Evolutionary conservation across 805 yeast genomes (phyloP).

Genomic region (Huiozyma naganishii): DNA sequence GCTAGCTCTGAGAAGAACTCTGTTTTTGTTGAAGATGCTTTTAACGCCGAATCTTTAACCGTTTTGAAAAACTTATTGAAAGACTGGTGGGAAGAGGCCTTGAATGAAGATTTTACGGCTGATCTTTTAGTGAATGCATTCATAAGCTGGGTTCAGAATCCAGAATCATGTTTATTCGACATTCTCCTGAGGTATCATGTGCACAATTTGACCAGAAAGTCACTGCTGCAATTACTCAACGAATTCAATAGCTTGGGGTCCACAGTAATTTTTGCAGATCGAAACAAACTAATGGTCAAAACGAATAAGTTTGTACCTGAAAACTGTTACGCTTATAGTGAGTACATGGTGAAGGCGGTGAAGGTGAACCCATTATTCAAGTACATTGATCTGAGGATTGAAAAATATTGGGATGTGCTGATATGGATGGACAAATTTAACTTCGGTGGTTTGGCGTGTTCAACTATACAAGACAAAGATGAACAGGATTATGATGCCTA

Average conservation of each 20-base stretch:
- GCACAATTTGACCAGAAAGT: slow-evolving; percentile 74
- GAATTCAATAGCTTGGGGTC: slow-evolving; percentile 79
- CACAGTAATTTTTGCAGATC: slow-evolving; percentile 63
- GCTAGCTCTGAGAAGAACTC: slow-evolving; percentile 9
- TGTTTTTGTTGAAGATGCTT: slow-evolving; percentile 66
- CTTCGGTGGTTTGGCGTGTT: slow-evolving; percentile 59
- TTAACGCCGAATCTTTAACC: slow-evolving; percentile 61
- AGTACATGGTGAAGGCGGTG: slow-evolving; percentile 66
- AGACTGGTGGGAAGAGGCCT: slow-evolving; percentile 90
- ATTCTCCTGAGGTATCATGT: slow-evolving; percentile 75
- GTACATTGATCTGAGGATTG: slow-evolving; percentile 63
- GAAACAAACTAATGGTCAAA: slow-evolving; percentile 59
- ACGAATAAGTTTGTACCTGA: slow-evolving; percentile 73
- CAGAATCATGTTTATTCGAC: slow-evolving; percentile 65
- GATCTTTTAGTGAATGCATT: slow-evolving; percentile 75
- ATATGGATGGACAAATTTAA: slow-evolving; percentile 93
- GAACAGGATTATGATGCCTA: slow-evolving; percentile 30
- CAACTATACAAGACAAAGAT: slow-evolving; percentile 28
- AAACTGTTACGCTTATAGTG: slow-evolving; percentile 84
- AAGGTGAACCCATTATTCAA: slow-evolving; percentile 74
- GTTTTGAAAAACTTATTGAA: slow-evolving; percentile 68
- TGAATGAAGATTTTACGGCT: slow-evolving; percentile 54
- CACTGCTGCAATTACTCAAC: slow-evolving; percentile 63
- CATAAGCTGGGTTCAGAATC: slow-evolving; percentile 76
- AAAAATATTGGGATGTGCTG: slow-evolving; percentile 82